These are phyloP conservation scores for Geotrichum candidum DNA, from an alignment of 1,139 yeast species.

Conservation along the genomic window DNA sequence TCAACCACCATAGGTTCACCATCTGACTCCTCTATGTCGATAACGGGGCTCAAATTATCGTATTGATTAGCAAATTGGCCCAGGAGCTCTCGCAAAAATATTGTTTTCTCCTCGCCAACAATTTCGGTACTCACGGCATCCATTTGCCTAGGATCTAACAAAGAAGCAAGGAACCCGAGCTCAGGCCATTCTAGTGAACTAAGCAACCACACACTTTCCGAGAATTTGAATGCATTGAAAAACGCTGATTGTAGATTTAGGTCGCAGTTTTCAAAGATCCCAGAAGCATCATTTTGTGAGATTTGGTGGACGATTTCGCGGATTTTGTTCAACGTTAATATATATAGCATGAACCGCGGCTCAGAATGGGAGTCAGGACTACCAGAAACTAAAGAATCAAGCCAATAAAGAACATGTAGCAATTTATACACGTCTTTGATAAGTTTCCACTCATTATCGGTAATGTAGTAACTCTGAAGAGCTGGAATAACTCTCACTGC, in stretches of 20 bases:
- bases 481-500: neutral
- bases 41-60: neutral
- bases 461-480: slow-evolving; percentile 1
- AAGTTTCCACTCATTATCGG: neutral
- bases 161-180: slow-evolving; percentile 4
- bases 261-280: neutral
- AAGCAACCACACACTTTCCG: neutral
- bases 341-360: neutral
- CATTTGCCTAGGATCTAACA: slow-evolving; percentile 9
- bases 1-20: neutral
- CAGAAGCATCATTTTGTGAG: neutral
- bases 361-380: neutral
- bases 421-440: slow-evolving; percentile 1
- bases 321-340: neutral
- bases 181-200: slow-evolving; percentile 2
- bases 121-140: neutral
- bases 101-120: neutral
- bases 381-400: slow-evolving; percentile 3
- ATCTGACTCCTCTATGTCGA: neutral
- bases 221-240: neutral
- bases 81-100: neutral
- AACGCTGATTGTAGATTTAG: neutral
- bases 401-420: neutral
- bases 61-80: neutral
- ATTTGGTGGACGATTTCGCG: neutral